A percentile compares a stretch with the other conserved stretches of the same genome.
Conservation (phyloP, 768 basidiomycete genomes). For the Mrakia blollopis region DNA sequence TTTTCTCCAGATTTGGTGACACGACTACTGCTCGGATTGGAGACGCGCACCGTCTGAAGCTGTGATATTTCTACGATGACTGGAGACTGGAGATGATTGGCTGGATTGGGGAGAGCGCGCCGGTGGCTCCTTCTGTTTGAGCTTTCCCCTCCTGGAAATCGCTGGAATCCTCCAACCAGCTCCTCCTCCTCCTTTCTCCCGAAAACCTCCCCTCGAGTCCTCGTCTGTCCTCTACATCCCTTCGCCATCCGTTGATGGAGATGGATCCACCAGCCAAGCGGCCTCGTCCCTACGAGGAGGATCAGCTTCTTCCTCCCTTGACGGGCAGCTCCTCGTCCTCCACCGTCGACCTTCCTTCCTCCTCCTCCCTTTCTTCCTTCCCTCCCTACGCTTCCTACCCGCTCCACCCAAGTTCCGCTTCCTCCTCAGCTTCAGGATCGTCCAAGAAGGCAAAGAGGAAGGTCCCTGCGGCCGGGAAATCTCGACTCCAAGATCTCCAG, state of each 20-base stretch:
- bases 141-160: too few species aligned
- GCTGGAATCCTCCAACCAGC: too few species aligned
- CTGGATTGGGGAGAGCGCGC: too few species aligned
- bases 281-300: not conserved
- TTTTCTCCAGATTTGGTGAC: too few species aligned
- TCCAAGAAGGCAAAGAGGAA: not conserved
- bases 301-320: not conserved
- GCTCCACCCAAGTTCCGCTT: not conserved
- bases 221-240: too few species aligned
- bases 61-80: too few species aligned
- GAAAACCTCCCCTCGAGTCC: too few species aligned
- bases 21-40: too few species aligned
- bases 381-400: not conserved
- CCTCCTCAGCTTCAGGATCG: not conserved
- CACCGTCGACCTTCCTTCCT: not conserved
- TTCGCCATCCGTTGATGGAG: not conserved
- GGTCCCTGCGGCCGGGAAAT: not conserved
- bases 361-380: not conserved
- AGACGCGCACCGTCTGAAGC: too few species aligned
- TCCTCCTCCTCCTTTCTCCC: too few species aligned
- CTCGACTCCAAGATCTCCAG: conserved; percentile 4
- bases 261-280: not conserved
- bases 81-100: too few species aligned
- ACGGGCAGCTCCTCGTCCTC: not conserved
- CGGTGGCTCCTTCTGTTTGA: too few species aligned